Percentiles rank a stretch among this genome's conserved stretches.
Conservation (phyloP, 1,284 basidiomycete species). For the Trametes hirsuta region DNA sequence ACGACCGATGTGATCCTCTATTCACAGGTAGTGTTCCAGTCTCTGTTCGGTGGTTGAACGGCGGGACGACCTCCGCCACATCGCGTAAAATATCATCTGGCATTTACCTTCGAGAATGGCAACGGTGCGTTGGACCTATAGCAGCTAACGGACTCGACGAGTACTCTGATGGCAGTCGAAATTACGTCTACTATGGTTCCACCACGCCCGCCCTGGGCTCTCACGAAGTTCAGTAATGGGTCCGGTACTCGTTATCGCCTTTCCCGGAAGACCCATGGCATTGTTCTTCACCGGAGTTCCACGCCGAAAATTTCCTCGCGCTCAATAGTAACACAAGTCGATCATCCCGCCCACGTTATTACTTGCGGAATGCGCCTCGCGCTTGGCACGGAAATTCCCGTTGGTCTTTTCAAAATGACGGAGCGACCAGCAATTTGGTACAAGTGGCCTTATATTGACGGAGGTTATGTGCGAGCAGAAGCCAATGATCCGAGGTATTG, state of each 20-base stretch:
- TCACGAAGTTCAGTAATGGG: not conserved
- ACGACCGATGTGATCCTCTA: not conserved
- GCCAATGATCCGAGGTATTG: not conserved
- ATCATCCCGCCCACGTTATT: too few species aligned
- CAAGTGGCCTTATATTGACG: not conserved
- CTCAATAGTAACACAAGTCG: too few species aligned
- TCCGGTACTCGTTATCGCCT: not conserved
- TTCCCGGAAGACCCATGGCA: not conserved
- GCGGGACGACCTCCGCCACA: too few species aligned
- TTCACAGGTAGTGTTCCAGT: too few species aligned
- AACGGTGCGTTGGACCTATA: not conserved
- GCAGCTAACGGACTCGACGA: not conserved
- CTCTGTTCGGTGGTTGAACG: too few species aligned
- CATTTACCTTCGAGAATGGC: not conserved
- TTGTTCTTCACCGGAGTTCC: not conserved
- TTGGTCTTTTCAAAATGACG: not conserved
- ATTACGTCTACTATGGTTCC: not conserved
- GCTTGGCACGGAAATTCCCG: slow-evolving; percentile 1
- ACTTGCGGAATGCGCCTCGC: not conserved
- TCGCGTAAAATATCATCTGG: too few species aligned
- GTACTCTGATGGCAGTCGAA: not conserved
- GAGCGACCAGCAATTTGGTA: too few species aligned
- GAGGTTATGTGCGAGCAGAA: not conserved
- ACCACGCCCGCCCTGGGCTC: not conserved
- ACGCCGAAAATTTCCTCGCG: not conserved